Evolutionary conservation across 805 yeast genomes (phyloP).

Genomic region (Candida odintsovae): DNA sequence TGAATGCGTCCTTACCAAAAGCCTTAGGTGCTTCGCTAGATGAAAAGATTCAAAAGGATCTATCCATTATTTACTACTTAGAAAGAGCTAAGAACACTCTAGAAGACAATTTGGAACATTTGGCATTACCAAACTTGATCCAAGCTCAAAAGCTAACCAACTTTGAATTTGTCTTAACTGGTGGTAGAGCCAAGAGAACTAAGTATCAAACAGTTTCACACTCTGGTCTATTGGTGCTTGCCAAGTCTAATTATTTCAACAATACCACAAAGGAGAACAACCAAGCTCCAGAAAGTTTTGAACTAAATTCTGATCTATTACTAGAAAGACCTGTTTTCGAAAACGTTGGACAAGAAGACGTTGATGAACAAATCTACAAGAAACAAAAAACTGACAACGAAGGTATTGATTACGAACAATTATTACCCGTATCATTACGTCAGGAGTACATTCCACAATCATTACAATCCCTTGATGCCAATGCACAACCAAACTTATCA

Average conservation of each 20-base stretch:
- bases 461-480: conserved; percentile 62
- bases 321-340: conserved; percentile 73
- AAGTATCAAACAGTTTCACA: conserved; percentile 70
- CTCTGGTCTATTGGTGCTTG: conserved; percentile 71
- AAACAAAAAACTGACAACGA: conserved; percentile 34
- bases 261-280: conserved; percentile 28
- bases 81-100: conserved; percentile 65
- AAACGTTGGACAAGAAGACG: conserved; percentile 43
- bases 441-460: conserved; percentile 58
- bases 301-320: conserved; percentile 68
- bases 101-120: conserved; percentile 58
- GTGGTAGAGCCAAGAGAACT: conserved; percentile 84
- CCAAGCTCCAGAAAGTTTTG: conserved; percentile 48
- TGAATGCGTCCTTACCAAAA: conserved; percentile 20
- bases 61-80: conserved; percentile 47
- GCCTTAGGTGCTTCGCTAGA: conserved; percentile 21
- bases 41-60: conserved; percentile 27
- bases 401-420: conserved; percentile 31
- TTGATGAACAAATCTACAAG: conserved; percentile 34
- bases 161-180: conserved; percentile 66
- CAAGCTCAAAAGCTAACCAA: conserved; percentile 55
- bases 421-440: conserved; percentile 58
- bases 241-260: conserved; percentile 38
- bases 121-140: conserved; percentile 47
- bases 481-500: conserved; percentile 67